Percentiles rank a stretch among this genome's conserved stretches.
phyloP scores from a whole-genome alignment of 192 early-diverging fungal species.

The Piromyces finnis region DNA sequence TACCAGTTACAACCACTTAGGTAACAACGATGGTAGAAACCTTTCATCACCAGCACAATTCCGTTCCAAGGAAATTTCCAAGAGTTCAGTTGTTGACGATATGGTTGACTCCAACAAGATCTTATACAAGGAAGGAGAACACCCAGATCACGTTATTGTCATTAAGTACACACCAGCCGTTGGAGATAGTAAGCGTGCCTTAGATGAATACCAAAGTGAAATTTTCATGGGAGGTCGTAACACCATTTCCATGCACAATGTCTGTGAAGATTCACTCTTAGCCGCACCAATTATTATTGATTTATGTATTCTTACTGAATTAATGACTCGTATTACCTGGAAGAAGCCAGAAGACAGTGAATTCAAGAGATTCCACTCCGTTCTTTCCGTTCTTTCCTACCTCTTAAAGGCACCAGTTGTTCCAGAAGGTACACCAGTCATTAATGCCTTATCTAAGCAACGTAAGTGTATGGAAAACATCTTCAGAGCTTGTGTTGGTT shows the following conservation, averaged over 20 bases:
- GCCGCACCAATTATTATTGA: slow-evolving; percentile 96
- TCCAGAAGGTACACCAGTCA: slow-evolving; percentile 58
- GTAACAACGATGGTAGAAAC: slow-evolving; percentile 99
- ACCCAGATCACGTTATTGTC: slow-evolving; percentile 54
- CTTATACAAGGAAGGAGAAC: slow-evolving; percentile 55
- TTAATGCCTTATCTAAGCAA: slow-evolving; percentile 93
- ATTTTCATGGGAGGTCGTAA: slow-evolving; percentile 98
- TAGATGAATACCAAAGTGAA: slow-evolving; percentile 96
- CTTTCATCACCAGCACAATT: slow-evolving; percentile 94
- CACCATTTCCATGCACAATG: slow-evolving; percentile 96
- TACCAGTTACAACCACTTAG: slow-evolving; percentile 41
- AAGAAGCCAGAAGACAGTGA: slow-evolving; percentile 43
- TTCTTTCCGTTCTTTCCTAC: slow-evolving; percentile 77
- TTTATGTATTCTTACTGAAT: slow-evolving; percentile 82
- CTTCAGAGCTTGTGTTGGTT: slow-evolving; percentile 87
- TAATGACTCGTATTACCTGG: slow-evolving; percentile 93
- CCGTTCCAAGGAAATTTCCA: slow-evolving; percentile 98
- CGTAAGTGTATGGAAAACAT: slow-evolving; percentile 94
- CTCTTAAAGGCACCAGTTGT: neutral
- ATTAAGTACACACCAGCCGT: slow-evolving; percentile 98
- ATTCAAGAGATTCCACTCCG: slow-evolving; percentile 80
- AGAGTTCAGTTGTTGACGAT: slow-evolving; percentile 96
- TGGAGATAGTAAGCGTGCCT: slow-evolving; percentile 91
- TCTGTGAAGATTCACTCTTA: slow-evolving; percentile 96
- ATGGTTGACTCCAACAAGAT: slow-evolving; percentile 93